Evolutionary conservation across 176 grass and related monocot species (phyloP).

Genomic region (Cenchrus americanus): DNA sequence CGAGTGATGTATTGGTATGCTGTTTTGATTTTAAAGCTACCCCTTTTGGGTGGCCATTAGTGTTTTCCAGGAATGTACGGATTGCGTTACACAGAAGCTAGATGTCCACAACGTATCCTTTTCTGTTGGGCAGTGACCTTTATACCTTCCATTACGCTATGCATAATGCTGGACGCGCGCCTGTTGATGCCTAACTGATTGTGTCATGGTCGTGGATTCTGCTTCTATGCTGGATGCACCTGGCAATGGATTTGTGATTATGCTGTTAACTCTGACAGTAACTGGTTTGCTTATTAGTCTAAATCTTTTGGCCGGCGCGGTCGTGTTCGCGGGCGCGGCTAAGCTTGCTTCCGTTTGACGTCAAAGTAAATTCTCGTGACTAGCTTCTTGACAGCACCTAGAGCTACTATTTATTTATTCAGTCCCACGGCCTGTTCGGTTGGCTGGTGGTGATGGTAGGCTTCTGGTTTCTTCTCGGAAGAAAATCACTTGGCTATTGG

Average conservation of each 20-base stretch:
- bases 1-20: background rate
- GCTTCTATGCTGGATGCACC: background rate
- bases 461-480: no score
- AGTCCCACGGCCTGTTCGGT: no score
- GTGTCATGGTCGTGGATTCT: background rate
- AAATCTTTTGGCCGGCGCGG: background rate
- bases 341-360: background rate
- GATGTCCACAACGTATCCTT: background rate
- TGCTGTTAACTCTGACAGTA: no score
- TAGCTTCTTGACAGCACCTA: no score
- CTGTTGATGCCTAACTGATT: background rate
- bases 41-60: background rate
- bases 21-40: background rate
- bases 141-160: background rate
- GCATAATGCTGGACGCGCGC: background rate
- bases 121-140: background rate
- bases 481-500: no score
- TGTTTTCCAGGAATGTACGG: background rate
- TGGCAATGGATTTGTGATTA: no score
- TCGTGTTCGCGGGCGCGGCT: background rate
- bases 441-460: no score
- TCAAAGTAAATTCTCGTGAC: background rate
- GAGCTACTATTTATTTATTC: no score
- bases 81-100: conserved; percentile 9
- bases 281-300: background rate